Evolutionary conservation across 805 yeast genomes (phyloP), one percentile per base, ranked within the genome.

Genomic region (Metschnikowia santaceciliae): DNA sequence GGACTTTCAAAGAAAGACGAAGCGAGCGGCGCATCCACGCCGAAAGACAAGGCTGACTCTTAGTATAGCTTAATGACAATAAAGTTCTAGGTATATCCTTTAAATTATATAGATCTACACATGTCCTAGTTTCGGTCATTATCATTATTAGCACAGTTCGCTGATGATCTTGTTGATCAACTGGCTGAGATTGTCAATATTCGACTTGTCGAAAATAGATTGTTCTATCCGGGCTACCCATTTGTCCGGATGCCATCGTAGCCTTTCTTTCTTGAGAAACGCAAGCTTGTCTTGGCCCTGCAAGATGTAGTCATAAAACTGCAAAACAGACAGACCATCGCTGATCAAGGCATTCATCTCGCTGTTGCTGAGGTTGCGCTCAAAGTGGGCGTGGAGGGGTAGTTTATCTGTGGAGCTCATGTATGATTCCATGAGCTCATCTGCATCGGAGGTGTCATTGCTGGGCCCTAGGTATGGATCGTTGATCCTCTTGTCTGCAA

Each of bases 241-340:
- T 58, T 76, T 78, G 60, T 84, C 90, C 1, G 90, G 90, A 61
- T 84, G 90, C 90, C 90, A 84, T 54, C 79, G 65, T 5, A 84
- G 63, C 49, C 90, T 62, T 57, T 84, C 90, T 30, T 52, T 56
- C 51, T 76, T 80, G 5, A 72, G 46, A 15, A 71, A 51, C 1
- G 59, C 65, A 2, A 52, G 14, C 26, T 68, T 37, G 6, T 54
- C 48, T 32, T 54, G 43, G 10, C 33, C 30, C 58, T 36, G 49
- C 1, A 45, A 19, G 15, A 71, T 61, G 34, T 50, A 39, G 4
- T 56, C 47, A 56, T 68, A 73, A 50, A 73, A 73, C 23, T 49
- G 61, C 13, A 48, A 15, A 15, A 73, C 60, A 11, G 61, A 60
- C 32, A 54, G 19, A 20, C 62, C 54, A 47, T 59, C 62, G 46